A percentile compares a stretch with the other conserved stretches of the same genome.
phyloP scores from a whole-genome alignment of 2,329 filamentous ascomycete species.

The Leptodontidium sp. region DNA sequence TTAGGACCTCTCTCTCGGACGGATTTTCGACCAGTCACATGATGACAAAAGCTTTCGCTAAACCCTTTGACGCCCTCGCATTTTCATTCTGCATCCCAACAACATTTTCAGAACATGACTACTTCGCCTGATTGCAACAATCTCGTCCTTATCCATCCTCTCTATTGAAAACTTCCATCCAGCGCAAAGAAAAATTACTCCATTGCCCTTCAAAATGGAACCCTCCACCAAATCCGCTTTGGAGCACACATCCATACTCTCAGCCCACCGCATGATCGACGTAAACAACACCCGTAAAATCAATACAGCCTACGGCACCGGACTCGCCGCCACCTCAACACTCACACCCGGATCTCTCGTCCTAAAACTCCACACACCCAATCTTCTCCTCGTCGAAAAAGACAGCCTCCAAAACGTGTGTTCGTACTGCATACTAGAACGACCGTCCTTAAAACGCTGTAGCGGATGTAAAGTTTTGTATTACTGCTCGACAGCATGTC shows the following conservation, averaged over 20 bases:
- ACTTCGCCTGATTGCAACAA: not conserved
- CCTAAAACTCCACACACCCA: conserved; percentile 37
- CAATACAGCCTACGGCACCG: conserved; percentile 31
- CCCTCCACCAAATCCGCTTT: not conserved
- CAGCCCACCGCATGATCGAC: not conserved
- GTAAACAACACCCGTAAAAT: conserved; percentile 12
- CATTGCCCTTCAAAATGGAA: not conserved
- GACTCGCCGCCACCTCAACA: conserved; percentile 35
- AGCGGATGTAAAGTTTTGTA: conserved; percentile 60
- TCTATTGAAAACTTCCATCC: too few relatives aligned
- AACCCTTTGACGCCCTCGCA: not conserved
- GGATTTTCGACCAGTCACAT: not conserved
- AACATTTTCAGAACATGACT: not conserved
- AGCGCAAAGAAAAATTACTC: not conserved
- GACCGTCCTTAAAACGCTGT: conserved; percentile 49
- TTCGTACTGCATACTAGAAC: conserved; percentile 39
- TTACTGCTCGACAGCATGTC: conserved; percentile 64
- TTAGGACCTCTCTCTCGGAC: too few relatives aligned
- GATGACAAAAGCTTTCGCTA: not conserved
- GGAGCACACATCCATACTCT: not conserved
- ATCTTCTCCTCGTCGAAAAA: conserved; percentile 43
- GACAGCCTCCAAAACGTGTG: conserved; percentile 41
- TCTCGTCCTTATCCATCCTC: not conserved
- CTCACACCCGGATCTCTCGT: conserved; percentile 36
- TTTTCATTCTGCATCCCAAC: not conserved